Conservation (phyloP, 2,329 filamentous ascomycete species). For the Clonostachys rhizophaga region DNA sequence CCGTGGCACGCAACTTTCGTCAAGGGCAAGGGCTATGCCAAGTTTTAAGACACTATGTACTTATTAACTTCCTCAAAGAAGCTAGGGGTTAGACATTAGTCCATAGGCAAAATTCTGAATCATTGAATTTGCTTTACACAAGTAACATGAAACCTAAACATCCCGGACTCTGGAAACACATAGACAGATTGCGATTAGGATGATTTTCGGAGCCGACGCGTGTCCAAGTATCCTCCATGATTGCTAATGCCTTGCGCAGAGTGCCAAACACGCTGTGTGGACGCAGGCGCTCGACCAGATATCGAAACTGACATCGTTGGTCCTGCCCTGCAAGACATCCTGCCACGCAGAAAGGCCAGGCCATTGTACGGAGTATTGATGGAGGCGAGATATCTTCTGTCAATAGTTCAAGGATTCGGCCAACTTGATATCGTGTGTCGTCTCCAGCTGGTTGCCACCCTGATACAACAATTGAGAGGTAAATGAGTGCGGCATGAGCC, state of each 20-base stretch:
- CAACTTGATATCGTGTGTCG: neutral
- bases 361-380: neutral
- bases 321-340: neutral
- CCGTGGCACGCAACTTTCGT: constrained; percentile 42
- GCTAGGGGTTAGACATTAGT: too few relatives aligned
- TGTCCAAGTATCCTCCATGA: neutral
- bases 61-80: too few relatives aligned
- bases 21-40: constrained; percentile 31
- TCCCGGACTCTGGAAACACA: too few relatives aligned
- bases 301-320: neutral
- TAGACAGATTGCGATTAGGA: too few relatives aligned
- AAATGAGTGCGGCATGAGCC: neutral
- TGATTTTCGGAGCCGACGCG: too few relatives aligned
- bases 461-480: neutral
- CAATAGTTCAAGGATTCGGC: neutral
- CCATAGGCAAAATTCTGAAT: too few relatives aligned
- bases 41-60: constrained; percentile 12
- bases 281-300: neutral
- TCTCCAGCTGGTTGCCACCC: neutral
- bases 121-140: too few relatives aligned
- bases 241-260: neutral
- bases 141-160: too few relatives aligned
- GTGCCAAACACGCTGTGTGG: neutral
- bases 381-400: neutral
- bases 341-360: neutral